Conservation (phyloP, 441 rosid species). For the Euphorbia corollata region DNA sequence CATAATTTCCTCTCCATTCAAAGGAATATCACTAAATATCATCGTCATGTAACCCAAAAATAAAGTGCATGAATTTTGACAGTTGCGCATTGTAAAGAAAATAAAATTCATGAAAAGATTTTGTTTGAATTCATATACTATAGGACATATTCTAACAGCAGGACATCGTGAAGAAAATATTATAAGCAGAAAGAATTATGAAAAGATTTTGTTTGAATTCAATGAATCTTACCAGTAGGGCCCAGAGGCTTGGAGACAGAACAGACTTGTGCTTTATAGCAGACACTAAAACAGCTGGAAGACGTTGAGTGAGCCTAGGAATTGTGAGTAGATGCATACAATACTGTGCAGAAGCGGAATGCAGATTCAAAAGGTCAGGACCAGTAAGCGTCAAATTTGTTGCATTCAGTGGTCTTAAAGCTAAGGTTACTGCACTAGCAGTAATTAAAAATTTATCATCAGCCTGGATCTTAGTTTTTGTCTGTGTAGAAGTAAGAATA, state of each 20-base stretch:
- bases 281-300: conserved; percentile 71
- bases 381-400: conserved; percentile 28
- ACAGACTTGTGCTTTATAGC: conserved; percentile 80
- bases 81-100: neutral
- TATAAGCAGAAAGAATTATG: conserved; percentile 1
- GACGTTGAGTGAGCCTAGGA: conserved; percentile 65
- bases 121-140: neutral
- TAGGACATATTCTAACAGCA: conserved; percentile 9
- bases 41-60: neutral
- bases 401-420: conserved; percentile 69
- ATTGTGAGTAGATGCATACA: conserved; percentile 57
- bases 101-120: neutral
- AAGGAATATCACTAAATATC: neutral
- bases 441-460: conserved; percentile 74
- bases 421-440: conserved; percentile 75
- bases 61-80: neutral
- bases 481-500: conserved; percentile 23
- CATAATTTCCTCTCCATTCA: neutral
- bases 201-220: conserved; percentile 20
- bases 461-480: conserved; percentile 29
- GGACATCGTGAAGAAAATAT: neutral
- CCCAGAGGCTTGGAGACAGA: conserved; percentile 57
- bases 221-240: conserved; percentile 61
- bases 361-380: conserved; percentile 23
- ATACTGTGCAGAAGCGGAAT: conserved; percentile 49